Conservation (phyloP, 2,329 filamentous ascomycete genomes). For the Alternaria sp. region DNA sequence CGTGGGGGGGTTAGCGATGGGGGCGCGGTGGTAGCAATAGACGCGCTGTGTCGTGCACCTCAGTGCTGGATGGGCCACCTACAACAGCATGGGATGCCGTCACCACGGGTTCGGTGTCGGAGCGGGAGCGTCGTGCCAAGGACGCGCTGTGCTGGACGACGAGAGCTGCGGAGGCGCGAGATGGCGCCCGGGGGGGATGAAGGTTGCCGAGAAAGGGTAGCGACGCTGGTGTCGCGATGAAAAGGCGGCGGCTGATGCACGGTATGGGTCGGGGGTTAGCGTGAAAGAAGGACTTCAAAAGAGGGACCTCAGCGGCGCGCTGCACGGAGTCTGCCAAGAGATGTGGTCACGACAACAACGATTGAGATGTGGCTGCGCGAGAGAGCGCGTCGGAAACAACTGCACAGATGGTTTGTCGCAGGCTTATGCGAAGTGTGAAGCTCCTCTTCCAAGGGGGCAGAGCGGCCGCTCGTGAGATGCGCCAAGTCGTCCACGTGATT, state of each 20-base stretch:
- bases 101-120: constrained; percentile 33
- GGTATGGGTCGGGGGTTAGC: constrained; percentile 24
- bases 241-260: constrained; percentile 31
- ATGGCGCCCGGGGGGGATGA: constrained; percentile 13
- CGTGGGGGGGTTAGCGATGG: constrained; percentile 18
- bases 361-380: constrained; percentile 8
- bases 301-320: constrained; percentile 20
- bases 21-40: constrained; percentile 24
- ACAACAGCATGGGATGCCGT: constrained; percentile 46
- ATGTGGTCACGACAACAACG: constrained; percentile 20
- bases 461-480: constrained; percentile 20
- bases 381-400: constrained; percentile 13
- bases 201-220: constrained; percentile 17
- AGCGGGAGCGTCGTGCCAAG: constrained; percentile 29
- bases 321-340: constrained; percentile 21
- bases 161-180: constrained; percentile 15
- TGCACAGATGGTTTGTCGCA: constrained; percentile 1
- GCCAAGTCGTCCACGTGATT: constrained; percentile 28
- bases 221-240: constrained; percentile 23
- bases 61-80: constrained; percentile 35
- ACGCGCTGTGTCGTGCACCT: constrained; percentile 36
- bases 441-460: constrained; percentile 11
- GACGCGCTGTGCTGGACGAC: constrained; percentile 8
- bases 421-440: constrained; percentile 15
- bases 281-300: constrained; percentile 25